phyloP scores from a whole-genome alignment of 2,329 filamentous ascomycete species.

The Curvularia lunata region DNA sequence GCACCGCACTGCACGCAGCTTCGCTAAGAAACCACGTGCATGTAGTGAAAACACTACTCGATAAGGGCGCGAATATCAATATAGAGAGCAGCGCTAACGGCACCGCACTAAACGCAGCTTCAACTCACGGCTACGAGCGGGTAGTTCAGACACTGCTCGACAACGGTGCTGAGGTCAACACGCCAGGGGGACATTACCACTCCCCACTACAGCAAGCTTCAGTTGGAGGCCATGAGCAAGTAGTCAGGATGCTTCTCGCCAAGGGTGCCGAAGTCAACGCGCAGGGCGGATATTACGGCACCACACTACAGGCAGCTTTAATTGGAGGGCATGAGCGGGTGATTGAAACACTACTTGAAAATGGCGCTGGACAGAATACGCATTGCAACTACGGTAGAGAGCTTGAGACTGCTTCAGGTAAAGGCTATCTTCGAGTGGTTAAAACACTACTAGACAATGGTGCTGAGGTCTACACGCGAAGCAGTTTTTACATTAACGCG shows the following conservation, averaged over 20 bases:
- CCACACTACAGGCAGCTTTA: constrained; percentile 19
- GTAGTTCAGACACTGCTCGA: constrained; percentile 6
- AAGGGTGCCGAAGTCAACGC: constrained; percentile 22
- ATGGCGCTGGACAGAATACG: no score
- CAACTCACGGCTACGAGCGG: no score
- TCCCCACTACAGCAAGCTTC: constrained; percentile 35
- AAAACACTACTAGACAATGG: not conserved
- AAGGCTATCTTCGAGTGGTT: not conserved
- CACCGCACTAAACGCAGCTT: no score
- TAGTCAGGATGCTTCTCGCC: constrained; percentile 26
- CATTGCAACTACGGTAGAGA: no score
- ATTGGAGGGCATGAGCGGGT: not conserved
- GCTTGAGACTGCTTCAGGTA: not conserved
- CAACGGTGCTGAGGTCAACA: constrained; percentile 27
- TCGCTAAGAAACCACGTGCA: no score
- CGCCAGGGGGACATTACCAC: constrained; percentile 18
- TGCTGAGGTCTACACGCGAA: not conserved
- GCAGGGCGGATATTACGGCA: constrained; percentile 18
- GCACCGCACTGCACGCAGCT: no score
- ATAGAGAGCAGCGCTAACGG: no score
- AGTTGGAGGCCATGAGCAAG: constrained; percentile 20
- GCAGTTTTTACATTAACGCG: not conserved
- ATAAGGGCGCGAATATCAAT: no score
- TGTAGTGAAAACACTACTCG: no score
- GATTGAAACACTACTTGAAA: no score